These are phyloP conservation scores for Penicillium sp. DNA, from an alignment of 2,329 filamentous ascomycete species.

Conservation along the genomic window DNA sequence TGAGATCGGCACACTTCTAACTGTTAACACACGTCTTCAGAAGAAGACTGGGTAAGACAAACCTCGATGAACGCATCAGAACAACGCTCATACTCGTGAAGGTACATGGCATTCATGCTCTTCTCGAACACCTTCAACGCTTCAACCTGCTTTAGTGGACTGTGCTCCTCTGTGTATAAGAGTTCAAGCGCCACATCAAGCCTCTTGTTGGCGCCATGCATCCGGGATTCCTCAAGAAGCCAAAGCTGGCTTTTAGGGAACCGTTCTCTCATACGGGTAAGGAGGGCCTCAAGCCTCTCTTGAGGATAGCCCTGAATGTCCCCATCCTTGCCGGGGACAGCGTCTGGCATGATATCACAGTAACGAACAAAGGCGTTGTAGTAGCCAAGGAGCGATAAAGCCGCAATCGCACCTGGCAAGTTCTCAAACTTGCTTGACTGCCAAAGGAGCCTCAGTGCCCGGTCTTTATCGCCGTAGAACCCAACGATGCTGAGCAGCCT, in stretches of 20 bases:
- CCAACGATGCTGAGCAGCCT: constrained; percentile 85
- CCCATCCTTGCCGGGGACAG: constrained; percentile 48
- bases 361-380: constrained; percentile 87
- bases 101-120: constrained; percentile 76
- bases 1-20: constrained; percentile 70
- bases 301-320: constrained; percentile 74
- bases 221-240: constrained; percentile 84
- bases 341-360: constrained; percentile 79
- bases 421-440: constrained; percentile 83
- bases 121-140: constrained; percentile 86
- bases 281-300: constrained; percentile 67
- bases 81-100: constrained; percentile 76
- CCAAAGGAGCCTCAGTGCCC: constrained; percentile 87
- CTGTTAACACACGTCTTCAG: constrained; percentile 1
- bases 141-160: constrained; percentile 84
- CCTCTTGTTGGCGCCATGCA: constrained; percentile 69
- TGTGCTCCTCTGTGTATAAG: constrained; percentile 63
- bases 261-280: constrained; percentile 73
- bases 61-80: constrained; percentile 73
- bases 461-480: constrained; percentile 84
- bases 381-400: constrained; percentile 78
- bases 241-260: constrained; percentile 86
- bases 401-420: constrained; percentile 89
- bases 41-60: constrained; percentile 24
- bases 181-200: constrained; percentile 71